Base-by-base conservation (phyloP, 305 asterid genomes). In the Stenogyne calaminthoides region DNA sequence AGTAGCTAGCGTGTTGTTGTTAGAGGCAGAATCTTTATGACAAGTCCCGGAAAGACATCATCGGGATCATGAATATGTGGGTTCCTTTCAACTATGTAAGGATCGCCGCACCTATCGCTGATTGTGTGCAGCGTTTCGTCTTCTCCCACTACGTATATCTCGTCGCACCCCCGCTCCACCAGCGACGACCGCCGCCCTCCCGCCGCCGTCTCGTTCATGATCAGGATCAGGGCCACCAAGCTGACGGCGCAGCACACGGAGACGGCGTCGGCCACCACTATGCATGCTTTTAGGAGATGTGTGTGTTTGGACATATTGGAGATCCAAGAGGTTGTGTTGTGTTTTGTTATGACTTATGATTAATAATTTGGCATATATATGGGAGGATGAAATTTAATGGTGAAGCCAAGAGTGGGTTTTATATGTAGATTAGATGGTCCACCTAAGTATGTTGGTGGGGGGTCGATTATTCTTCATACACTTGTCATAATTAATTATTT, bases 51-150 rank as follows among this genome's bases (percentile, higher is more conserved):
- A 25, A 78, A 81, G 5, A 81, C 83, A 64, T 81, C 85, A 7
- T 81, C 85, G 11, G 85, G 83, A n/a, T 82, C 86, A 15, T 79
- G 83, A 72, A 82, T 77, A 47, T 78, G 86, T 0, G 86, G 86
- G 18, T 82, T 82, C 77, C 83, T 70, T 63, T 76, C 81, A 0
- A 82, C 81, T n/a, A 82, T 78, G 70, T 58, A 79, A 11, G 83
- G 86, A 61, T 82, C 86, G 15, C 65, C 47, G 36, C 86, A 82
- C 62, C 71, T 79, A 27, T 76, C 80, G 12, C 83, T 79, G 29
- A 82, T 82, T 54, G 76, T 79, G 74, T 82, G 75, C 6, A 82
- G 86, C 4, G 83, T 79, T 56, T 82, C 86, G 0, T 81, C 83
- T 61, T 79, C 86, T 70, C 81, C 81, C 19, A 82, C 86, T 0